A percentile compares a stretch with the other conserved stretches of the same genome.
Conservation (phyloP, 345 rosid genomes). For the Limnanthes douglasii region DNA sequence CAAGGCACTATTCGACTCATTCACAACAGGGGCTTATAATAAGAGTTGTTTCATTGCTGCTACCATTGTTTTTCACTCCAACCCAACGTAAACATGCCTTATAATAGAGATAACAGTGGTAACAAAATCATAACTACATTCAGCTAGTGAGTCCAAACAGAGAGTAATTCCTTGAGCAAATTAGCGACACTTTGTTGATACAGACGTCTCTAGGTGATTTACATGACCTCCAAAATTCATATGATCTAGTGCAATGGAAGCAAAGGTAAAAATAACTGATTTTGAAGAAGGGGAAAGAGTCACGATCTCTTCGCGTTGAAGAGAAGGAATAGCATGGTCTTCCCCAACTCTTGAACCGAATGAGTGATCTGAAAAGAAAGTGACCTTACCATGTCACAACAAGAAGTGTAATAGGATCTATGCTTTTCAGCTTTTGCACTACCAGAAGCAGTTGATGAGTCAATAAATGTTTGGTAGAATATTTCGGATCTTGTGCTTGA, state of each 20-base stretch:
- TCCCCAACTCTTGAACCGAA: constrained; percentile 93
- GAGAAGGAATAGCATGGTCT: constrained; percentile 84
- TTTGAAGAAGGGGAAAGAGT: constrained; percentile 74
- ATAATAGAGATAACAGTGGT: constrained; percentile 65
- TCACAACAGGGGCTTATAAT: constrained; percentile 74
- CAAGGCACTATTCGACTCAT: too few relatives aligned
- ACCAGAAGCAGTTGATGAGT: constrained; percentile 36
- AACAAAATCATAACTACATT: constrained; percentile 68
- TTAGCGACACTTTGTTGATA: constrained; percentile 82
- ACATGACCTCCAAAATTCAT: constrained; percentile 61
- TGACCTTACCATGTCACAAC: constrained; percentile 88
- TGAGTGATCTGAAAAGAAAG: constrained; percentile 77
- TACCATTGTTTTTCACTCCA: constrained; percentile 59
- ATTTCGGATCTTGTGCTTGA: too few relatives aligned
- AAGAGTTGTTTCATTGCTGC: constrained; percentile 65
- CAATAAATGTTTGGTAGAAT: too few relatives aligned
- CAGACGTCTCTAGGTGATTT: constrained; percentile 34
- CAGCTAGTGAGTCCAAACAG: constrained; percentile 78
- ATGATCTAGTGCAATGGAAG: constrained; percentile 64
- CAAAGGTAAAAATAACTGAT: constrained; percentile 66
- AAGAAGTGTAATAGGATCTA: constrained; percentile 64
- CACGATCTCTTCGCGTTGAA: constrained; percentile 77
- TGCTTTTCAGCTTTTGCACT: constrained; percentile 59
- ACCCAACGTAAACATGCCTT: constrained; percentile 85
- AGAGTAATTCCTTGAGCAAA: constrained; percentile 81